Conservation (phyloP, 2,329 filamentous ascomycete species). For the Colletotrichum sp. region DNA sequence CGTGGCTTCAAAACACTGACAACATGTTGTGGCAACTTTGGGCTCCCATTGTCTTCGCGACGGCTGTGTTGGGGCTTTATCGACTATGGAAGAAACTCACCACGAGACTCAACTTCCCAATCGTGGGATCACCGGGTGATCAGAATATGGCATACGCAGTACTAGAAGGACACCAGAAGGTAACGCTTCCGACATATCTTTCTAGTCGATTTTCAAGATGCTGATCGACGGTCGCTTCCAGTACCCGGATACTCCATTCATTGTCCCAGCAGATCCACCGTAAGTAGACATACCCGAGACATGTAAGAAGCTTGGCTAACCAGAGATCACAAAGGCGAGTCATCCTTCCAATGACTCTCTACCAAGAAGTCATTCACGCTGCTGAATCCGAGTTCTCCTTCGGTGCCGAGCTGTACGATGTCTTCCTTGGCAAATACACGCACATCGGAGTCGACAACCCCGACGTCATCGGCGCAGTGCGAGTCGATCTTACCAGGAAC, state of each 20-base stretch:
- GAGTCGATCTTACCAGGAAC: conserved; percentile 8
- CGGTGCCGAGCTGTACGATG: conserved; percentile 14
- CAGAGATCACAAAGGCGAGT: not conserved
- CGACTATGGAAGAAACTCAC: not conserved
- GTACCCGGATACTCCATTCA: conserved; percentile 12
- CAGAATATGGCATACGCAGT: not conserved
- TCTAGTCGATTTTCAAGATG: too few species aligned
- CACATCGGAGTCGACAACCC: conserved; percentile 8
- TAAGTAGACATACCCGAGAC: not conserved
- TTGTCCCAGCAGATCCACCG: conserved; percentile 1
- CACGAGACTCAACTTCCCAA: not conserved
- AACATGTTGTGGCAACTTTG: conserved; percentile 9
- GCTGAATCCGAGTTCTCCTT: conserved; percentile 5
- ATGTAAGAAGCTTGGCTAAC: not conserved
- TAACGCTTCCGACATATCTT: not conserved
- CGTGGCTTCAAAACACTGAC: not conserved
- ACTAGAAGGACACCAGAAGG: not conserved
- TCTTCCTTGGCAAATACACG: conserved; percentile 21
- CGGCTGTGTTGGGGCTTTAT: not conserved
- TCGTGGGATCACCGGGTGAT: not conserved
- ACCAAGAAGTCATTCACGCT: conserved; percentile 13
- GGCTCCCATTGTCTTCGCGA: not conserved
- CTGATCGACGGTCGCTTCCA: not conserved
- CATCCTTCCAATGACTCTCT: conserved; percentile 11
- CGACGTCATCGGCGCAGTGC: not conserved